Evolutionary conservation across 352 stramenopile genomes (phyloP).

Genomic region (Globisporangium okanoganense): DNA sequence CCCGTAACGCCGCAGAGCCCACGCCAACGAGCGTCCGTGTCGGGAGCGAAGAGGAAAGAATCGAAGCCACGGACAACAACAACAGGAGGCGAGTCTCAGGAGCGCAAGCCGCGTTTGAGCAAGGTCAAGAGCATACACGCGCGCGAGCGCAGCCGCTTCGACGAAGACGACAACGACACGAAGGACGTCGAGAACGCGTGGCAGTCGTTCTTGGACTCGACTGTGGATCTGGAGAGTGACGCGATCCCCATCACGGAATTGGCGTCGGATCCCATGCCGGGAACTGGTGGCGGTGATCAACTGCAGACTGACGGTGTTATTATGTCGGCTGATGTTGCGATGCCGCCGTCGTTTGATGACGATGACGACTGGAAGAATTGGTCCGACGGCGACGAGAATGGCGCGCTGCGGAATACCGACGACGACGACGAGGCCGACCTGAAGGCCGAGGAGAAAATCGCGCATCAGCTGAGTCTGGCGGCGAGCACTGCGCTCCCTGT

Average conservation of each 20-base stretch:
- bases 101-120: conserved; percentile 15
- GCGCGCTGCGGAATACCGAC: not conserved
- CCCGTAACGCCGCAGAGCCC: not conserved
- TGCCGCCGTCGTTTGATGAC: conserved; percentile 5
- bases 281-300: not conserved
- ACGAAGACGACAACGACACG: conserved; percentile 56
- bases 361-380: conserved; percentile 31
- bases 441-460: conserved; percentile 10
- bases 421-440: conserved; percentile 6
- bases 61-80: conserved; percentile 6
- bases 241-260: not conserved
- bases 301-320: not conserved
- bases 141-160: conserved; percentile 13
- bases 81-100: not conserved
- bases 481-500: conserved; percentile 10
- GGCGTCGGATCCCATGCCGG: not conserved
- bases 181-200: conserved; percentile 57
- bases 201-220: conserved; percentile 54
- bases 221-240: not conserved
- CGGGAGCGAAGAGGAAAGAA: conserved; percentile 16
- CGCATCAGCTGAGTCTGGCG: conserved; percentile 4
- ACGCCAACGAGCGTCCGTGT: conserved; percentile 11
- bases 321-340: not conserved
- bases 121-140: conserved; percentile 2
- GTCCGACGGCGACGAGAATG: conserved; percentile 19